Evolutionary conservation across 202 grass and related monocot species (phyloP), one percentile per base, ranked within the genome.

Genomic region (Hordeum pubiflorum): DNA sequence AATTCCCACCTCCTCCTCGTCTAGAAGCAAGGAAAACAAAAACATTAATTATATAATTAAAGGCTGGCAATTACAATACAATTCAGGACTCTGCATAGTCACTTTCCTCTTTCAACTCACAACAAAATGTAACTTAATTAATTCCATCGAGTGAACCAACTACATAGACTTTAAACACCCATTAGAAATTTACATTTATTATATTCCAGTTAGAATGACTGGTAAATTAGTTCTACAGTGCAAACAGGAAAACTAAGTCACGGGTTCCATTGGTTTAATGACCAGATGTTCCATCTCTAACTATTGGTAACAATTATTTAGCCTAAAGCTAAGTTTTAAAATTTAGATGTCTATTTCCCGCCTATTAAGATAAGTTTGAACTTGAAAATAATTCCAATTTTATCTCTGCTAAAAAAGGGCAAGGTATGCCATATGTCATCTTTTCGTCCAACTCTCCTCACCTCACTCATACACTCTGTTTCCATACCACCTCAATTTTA

Each of bases 1-100:
- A 8, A 88, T 82, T 10, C 74, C 91, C 27, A 95, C 90, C 50
- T 93, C 92, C 48, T 96, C 89, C 1, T 85, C 80, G 1, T 39
- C 96, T 99, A 58, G 68, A 89, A 76, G 38, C 17, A 44, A 66
- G 3, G 21, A 38, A 8, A 65, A 46, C 15, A 43, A 0, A 54
- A 41, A 54, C 58, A 36, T 68, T 13, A 85, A 27, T 26, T 46
- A 22, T 29, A 58, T 6, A 64, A 7, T 62, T 36, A 8, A 17
- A 79, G 75, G 26, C 21, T 61, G 23, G 20, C 6, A 6, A 78
- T 64, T 33, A 34, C 40, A 65, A 50, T 44, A 48, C 7, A 74
- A 22, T n/a, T 82, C 14, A 50, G 20, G 44, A 50, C 12, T 32
- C 21, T 9, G 2, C 24, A 74, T 9, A 74, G 27, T 20, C 26